phyloP scores from a whole-genome alignment of 805 yeast species.

The Brettanomyces nanus region DNA sequence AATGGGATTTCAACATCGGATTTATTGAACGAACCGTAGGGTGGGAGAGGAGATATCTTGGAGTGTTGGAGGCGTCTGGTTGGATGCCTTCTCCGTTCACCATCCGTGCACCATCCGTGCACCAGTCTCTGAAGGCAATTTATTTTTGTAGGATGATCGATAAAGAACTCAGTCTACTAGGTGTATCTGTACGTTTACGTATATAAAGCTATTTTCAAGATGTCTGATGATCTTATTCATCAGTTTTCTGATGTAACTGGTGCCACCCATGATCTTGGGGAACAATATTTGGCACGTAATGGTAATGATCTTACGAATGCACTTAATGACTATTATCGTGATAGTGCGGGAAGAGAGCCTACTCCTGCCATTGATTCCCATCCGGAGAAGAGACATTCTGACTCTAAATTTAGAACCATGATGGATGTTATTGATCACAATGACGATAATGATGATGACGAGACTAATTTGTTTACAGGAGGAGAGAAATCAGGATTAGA shows the following conservation, averaged over 20 bases:
- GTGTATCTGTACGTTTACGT: too few species aligned
- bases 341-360: slow-evolving; percentile 1
- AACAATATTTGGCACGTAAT: slow-evolving; percentile 26
- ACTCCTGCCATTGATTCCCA: slow-evolving; percentile 2
- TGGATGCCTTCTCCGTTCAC: too few species aligned
- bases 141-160: too few species aligned
- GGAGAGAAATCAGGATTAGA: slow-evolving; percentile 73
- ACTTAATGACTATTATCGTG: slow-evolving; percentile 19
- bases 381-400: slow-evolving; percentile 5
- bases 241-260: slow-evolving; percentile 11
- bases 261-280: slow-evolving; percentile 29
- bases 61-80: too few species aligned
- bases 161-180: too few species aligned
- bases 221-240: slow-evolving; percentile 8
- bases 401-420: slow-evolving; percentile 23
- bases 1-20: slow-evolving; percentile 44
- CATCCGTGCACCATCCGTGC: too few species aligned
- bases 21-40: slow-evolving; percentile 13
- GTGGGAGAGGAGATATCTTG: too few species aligned
- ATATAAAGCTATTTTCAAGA: too few species aligned
- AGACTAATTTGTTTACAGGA: slow-evolving; percentile 40
- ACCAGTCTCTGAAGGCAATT: too few species aligned
- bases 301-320: slow-evolving; percentile 21
- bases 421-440: slow-evolving; percentile 26
- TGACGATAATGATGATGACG: slow-evolving; percentile 28